Percentiles rank a stretch among this genome's conserved stretches.
Conservation (phyloP, 2,329 filamentous ascomycete genomes). For the Exophiala calicioides region DNA sequence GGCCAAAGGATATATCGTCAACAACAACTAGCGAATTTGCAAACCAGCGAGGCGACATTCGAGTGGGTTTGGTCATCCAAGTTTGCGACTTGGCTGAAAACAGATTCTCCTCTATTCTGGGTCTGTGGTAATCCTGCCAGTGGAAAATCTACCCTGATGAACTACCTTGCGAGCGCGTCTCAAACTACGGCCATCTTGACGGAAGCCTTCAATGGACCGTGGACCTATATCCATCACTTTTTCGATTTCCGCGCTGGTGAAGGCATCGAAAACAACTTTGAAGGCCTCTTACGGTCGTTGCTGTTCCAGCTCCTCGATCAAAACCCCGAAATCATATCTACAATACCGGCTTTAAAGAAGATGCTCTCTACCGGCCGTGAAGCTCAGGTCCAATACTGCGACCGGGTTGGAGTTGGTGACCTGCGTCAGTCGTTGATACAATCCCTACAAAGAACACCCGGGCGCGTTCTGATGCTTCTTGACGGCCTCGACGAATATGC, state of each 20-base stretch:
- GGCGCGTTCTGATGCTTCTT: too few species aligned
- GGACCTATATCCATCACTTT: conserved; percentile 8
- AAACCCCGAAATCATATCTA: too few species aligned
- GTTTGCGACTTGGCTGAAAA: conserved; percentile 8
- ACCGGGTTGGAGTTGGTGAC: too few species aligned
- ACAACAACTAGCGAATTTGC: conserved; percentile 7
- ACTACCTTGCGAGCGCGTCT: too few species aligned
- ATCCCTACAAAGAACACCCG: too few species aligned
- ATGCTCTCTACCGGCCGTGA: too few species aligned
- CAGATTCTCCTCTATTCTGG: conserved; percentile 6
- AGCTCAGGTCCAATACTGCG: too few species aligned
- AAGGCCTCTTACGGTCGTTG: conserved; percentile 3
- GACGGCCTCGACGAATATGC: not conserved
- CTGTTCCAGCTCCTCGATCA: not conserved
- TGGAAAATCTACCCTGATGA: too few species aligned
- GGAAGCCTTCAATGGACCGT: not conserved
- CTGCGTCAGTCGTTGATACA: too few species aligned
- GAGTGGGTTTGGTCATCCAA: conserved; percentile 9
- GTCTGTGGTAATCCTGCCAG: not conserved
- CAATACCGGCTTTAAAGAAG: too few species aligned
- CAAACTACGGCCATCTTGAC: too few species aligned
- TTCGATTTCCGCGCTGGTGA: conserved; percentile 15
- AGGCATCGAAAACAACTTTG: conserved; percentile 10
- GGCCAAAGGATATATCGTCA: conserved; percentile 2
- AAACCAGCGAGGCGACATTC: conserved; percentile 10